Evolutionary conservation across 1,284 basidiomycete species (phyloP), one percentile per base, ranked within the genome.

Genomic region (Neonothopanus nambi): DNA sequence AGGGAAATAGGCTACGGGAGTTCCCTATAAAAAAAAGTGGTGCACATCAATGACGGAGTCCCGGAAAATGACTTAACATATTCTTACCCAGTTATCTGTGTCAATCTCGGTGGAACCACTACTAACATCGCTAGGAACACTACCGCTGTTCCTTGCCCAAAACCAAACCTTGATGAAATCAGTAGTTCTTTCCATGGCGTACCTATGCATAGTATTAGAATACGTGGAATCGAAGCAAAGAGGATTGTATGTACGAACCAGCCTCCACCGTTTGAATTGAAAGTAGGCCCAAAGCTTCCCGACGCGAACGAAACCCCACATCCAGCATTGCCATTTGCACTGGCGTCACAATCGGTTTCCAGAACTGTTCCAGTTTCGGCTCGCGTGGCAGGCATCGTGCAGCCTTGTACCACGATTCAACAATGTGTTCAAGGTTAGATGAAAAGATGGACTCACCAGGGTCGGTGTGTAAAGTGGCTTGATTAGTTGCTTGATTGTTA

Each of bases 261-360:
- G 57, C 83, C 82, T 17, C 84, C 86, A 21, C 81, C 79, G 52
- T 73, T 76, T 28, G 61, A 65, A 65, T 89, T 87, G 71, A 87
- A 84, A 8, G 68, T 59, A 13, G 82, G 79, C 3, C 85, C 85
- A 60, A 77, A 85, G 59, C 75, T 79, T 35, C 74, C 67, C 20
- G 67, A 65, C 1, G 73, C 72, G 43, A 80, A 71, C 41, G 68
- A 64, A 28, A 88, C 84, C 4, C 80, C 81, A 61, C 88, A 90
- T 0, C 87, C 87, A 1, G 76, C 64, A 65, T 89, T 88, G 37
- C 71, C 73, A 61, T 82, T 81, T 24, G 73, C 74, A 39, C 65
- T 63, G 12, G 74, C 72, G 57, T 81, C 71, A 63, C 85, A 88
- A 61, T 81, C 74, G 24, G 74, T 72, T 39, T 69, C 67, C 1